Percentiles rank a stretch among this genome's conserved stretches.
These are phyloP conservation scores for Gracilariopsis chorda DNA, from an alignment of 23 red algal genomes.

Conservation along the genomic window DNA sequence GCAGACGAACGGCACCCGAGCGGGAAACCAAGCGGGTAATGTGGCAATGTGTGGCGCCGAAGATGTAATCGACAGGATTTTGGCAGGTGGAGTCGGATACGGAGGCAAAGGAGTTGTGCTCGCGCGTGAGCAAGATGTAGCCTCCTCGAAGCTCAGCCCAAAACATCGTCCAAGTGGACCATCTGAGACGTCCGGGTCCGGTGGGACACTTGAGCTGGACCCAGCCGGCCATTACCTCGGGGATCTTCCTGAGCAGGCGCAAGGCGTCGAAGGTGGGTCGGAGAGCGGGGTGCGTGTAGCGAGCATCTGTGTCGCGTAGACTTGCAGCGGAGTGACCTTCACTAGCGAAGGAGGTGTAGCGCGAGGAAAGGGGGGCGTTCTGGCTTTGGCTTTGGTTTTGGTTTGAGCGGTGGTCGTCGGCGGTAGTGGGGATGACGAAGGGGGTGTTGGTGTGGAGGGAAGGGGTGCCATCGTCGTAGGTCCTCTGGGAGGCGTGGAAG, in stretches of 20 bases:
- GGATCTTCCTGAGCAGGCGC: slow-evolving; percentile 43
- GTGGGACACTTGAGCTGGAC: slow-evolving; percentile 28
- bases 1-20: slow-evolving; percentile 31
- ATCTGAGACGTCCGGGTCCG: slow-evolving; percentile 2
- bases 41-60: slow-evolving; percentile 30
- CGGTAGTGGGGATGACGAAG: slow-evolving; percentile 52
- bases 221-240: slow-evolving; percentile 63
- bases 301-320: slow-evolving; percentile 5
- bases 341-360: slow-evolving; percentile 14
- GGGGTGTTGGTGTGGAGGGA: slow-evolving; percentile 59
- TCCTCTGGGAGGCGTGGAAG: slow-evolving; percentile 41
- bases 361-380: not conserved
- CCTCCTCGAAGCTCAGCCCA: slow-evolving; percentile 59
- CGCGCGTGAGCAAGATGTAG: slow-evolving; percentile 36
- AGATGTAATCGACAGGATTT: slow-evolving; percentile 44
- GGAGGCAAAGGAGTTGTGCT: slow-evolving; percentile 16
- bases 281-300: slow-evolving; percentile 35
- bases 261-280: slow-evolving; percentile 56
- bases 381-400: not conserved
- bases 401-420: slow-evolving; percentile 48
- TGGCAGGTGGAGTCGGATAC: not conserved
- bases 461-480: slow-evolving; percentile 34
- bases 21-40: not conserved
- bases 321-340: slow-evolving; percentile 1
- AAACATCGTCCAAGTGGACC: slow-evolving; percentile 49